These are phyloP conservation scores for Phlebiopsis flavidoalba DNA, from an alignment of 768 basidiomycete genomes.

Conservation along the genomic window DNA sequence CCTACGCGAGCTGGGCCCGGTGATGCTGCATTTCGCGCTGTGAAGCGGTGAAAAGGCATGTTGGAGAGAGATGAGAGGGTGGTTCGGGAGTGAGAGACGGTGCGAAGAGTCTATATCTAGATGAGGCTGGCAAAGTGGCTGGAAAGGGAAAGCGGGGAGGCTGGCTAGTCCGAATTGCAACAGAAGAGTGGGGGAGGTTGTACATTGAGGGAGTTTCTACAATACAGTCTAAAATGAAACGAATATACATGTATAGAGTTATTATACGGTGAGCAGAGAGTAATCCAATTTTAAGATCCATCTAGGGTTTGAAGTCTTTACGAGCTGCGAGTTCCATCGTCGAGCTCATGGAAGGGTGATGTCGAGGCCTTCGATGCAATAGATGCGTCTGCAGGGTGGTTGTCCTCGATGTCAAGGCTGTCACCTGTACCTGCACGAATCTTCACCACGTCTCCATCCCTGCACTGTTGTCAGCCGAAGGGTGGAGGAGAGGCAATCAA, in stretches of 20 bases:
- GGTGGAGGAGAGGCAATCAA: background rate
- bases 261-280: background rate
- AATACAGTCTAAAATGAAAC: background rate
- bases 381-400: constrained; percentile 28
- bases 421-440: constrained; percentile 29
- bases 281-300: background rate
- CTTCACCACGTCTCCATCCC: constrained; percentile 41
- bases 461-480: constrained; percentile 13
- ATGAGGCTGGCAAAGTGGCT: background rate
- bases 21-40: background rate
- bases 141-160: too few relatives aligned
- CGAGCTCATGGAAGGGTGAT: constrained; percentile 2
- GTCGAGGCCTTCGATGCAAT: constrained; percentile 11
- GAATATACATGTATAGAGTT: background rate
- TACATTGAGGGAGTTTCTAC: background rate
- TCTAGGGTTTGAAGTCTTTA: background rate
- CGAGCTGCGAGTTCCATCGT: background rate
- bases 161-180: background rate
- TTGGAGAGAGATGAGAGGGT: background rate
- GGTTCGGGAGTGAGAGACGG: background rate
- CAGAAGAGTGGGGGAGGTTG: background rate
- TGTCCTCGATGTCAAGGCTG: constrained; percentile 32
- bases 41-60: background rate
- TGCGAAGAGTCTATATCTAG: background rate
- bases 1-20: background rate